A percentile compares a stretch with the other conserved stretches of the same genome.
These are phyloP conservation scores for Thelonectria olida DNA, from an alignment of 2,329 filamentous ascomycete species.

Conservation along the genomic window DNA sequence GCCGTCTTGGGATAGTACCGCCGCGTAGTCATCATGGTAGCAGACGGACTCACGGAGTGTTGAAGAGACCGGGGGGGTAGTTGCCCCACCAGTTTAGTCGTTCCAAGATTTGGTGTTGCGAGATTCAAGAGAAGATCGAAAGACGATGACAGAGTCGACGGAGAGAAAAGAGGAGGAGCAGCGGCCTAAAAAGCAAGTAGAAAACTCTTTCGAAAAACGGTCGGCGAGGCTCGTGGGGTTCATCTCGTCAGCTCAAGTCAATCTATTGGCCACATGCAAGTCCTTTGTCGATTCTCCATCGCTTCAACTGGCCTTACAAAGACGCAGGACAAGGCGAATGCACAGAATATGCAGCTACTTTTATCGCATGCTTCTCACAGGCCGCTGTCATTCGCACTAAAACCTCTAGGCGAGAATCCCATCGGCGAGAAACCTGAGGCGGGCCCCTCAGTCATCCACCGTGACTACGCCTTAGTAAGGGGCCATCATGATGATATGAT, in stretches of 20 bases:
- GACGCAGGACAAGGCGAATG: neutral
- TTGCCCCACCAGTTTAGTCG: neutral
- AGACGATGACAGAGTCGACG: neutral
- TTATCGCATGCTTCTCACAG: conserved; percentile 5
- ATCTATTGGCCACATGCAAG: neutral
- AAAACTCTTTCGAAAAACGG: neutral
- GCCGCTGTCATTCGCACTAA: conserved; percentile 7
- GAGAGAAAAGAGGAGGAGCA: neutral
- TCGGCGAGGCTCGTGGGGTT: neutral
- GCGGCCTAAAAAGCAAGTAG: neutral
- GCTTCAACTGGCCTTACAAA: neutral
- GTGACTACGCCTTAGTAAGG: conserved; percentile 21
- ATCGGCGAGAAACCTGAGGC: neutral
- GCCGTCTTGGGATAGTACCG: conserved; percentile 1
- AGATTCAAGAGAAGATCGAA: neutral
- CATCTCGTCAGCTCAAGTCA: neutral
- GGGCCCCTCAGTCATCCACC: conserved; percentile 3
- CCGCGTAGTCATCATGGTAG: too few species aligned
- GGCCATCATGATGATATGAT: conserved; percentile 21
- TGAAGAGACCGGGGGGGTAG: conserved; percentile 3
- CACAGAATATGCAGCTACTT: neutral
- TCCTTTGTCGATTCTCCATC: too few species aligned
- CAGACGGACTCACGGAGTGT: neutral
- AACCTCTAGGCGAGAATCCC: neutral
- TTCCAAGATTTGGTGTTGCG: neutral